Conservation (phyloP, 345 rosid genomes). For the Pistacia atlantica region DNA sequence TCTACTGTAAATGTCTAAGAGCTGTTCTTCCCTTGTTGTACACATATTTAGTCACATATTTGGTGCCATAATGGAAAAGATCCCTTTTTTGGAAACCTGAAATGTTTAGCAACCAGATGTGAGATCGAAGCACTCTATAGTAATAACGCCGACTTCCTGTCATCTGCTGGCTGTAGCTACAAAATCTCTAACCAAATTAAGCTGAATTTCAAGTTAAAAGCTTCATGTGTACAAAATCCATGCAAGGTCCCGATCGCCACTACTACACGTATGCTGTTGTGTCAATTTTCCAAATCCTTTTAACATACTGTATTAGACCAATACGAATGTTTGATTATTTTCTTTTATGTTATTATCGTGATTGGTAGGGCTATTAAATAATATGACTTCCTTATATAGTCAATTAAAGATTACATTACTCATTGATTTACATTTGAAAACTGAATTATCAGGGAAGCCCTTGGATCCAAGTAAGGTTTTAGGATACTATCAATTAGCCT, state of each 20-base stretch:
- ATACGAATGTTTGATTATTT: too few relatives aligned
- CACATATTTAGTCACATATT: constrained; percentile 2
- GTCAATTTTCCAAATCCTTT: too few relatives aligned
- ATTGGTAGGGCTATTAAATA: too few relatives aligned
- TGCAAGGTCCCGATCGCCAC: constrained; percentile 19
- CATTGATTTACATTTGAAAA: too few relatives aligned
- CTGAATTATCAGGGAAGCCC: too few relatives aligned
- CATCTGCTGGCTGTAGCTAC: constrained; percentile 20
- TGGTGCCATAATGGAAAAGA: constrained; percentile 37
- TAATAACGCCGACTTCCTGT: constrained; percentile 23
- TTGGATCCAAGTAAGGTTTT: too few relatives aligned
- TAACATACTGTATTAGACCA: too few relatives aligned
- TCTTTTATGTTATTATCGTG: too few relatives aligned
- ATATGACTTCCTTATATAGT: too few relatives aligned
- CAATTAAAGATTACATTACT: too few relatives aligned
- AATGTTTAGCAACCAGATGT: constrained; percentile 27
- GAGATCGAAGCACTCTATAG: constrained; percentile 30
- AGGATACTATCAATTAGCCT: too few relatives aligned
- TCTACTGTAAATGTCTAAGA: constrained; percentile 48
- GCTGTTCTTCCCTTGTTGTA: constrained; percentile 24
- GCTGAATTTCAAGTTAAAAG: constrained; percentile 33
- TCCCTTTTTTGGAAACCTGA: constrained; percentile 41
- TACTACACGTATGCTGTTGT: too few relatives aligned
- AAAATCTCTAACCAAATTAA: constrained; percentile 33
- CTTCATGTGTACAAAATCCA: constrained; percentile 38